A percentile compares a stretch with the other conserved stretches of the same genome.
phyloP scores from a whole-genome alignment of 148 eudicot species.

The Rhododendron ovatum region DNA sequence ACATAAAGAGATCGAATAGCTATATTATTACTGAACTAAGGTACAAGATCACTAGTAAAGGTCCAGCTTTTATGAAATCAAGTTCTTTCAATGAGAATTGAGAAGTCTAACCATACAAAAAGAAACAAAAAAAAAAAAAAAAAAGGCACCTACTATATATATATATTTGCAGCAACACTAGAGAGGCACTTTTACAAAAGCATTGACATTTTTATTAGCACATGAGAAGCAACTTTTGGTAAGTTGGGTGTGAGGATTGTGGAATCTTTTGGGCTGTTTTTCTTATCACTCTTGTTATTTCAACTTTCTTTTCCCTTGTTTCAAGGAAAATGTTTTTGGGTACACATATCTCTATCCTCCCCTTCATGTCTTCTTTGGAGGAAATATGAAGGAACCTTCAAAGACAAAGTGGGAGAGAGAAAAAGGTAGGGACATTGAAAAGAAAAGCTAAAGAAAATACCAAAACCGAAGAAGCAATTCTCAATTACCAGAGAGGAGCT shows the following conservation, averaged over 20 bases:
- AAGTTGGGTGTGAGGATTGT: background rate
- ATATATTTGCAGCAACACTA: background rate
- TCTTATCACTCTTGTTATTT: background rate
- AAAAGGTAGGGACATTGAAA: background rate
- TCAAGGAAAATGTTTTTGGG: background rate
- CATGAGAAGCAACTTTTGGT: background rate
- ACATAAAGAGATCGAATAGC: background rate
- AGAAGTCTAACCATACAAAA: background rate
- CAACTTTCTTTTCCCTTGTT: slow-evolving; percentile 5
- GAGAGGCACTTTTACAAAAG: background rate
- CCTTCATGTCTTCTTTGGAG: background rate
- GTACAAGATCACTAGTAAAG: background rate
- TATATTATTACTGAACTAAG: background rate
- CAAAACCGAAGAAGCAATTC: slow-evolving; percentile 2
- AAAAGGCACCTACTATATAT: background rate
- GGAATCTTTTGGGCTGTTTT: slow-evolving; percentile 1
- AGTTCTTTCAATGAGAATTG: background rate
- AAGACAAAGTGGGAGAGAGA: background rate
- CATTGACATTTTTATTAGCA: background rate
- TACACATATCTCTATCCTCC: background rate
- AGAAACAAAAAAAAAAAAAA: background rate
- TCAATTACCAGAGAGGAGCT: background rate
- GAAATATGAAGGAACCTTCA: slow-evolving; percentile 7
- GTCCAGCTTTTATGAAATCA: background rate
- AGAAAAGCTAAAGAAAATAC: background rate